Evolutionary conservation across 345 rosid genomes (phyloP).

Genomic region (Arabidopsis suecica): DNA sequence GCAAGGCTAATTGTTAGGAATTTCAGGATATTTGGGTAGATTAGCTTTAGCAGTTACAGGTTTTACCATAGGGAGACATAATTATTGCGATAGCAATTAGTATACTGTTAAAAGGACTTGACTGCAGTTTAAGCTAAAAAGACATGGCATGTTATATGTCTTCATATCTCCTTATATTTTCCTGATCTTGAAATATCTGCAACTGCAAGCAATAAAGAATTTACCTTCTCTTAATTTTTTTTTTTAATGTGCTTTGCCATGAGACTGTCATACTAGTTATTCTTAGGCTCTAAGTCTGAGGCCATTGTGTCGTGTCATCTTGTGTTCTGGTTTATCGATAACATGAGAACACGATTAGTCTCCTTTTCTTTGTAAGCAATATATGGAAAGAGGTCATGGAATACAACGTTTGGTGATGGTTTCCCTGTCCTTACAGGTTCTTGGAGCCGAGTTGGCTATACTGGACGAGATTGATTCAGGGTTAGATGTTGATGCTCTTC

Average conservation of each 20-base stretch:
- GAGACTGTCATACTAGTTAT: background rate
- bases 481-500: constrained; percentile 89
- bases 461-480: constrained; percentile 98
- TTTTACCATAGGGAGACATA: background rate
- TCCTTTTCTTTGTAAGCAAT: background rate
- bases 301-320: background rate
- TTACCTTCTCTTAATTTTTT: background rate
- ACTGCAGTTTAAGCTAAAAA: constrained; percentile 18
- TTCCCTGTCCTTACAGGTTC: constrained; percentile 55
- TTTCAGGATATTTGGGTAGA: constrained; percentile 14
- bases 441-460: constrained; percentile 91
- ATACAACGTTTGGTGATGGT: constrained; percentile 8
- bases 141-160: background rate
- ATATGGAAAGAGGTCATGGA: background rate
- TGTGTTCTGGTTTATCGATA: background rate
- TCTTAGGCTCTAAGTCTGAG: background rate
- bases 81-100: background rate
- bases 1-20: background rate
- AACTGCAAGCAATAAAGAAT: background rate
- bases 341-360: background rate
- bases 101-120: constrained; percentile 1
- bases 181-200: constrained; percentile 9
- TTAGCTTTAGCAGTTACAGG: background rate
- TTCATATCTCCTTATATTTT: background rate
- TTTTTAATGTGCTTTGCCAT: constrained; percentile 17